These are phyloP conservation scores for Penicilliopsis zonata DNA, from an alignment of 495 filamentous ascomycete species.

Conservation along the genomic window DNA sequence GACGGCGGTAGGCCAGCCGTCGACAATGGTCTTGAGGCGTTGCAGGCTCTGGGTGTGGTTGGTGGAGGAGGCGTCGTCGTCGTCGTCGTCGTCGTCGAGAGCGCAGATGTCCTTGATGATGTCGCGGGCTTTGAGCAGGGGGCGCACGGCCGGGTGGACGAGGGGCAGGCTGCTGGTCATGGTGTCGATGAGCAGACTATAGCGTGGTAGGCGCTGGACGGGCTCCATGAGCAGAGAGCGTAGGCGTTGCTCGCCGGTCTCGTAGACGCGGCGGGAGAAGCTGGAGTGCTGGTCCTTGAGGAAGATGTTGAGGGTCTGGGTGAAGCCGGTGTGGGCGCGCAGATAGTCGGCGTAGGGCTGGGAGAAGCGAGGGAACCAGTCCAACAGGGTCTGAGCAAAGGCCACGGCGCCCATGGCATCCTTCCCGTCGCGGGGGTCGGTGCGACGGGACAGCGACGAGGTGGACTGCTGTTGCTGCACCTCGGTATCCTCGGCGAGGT, in stretches of 20 bases:
- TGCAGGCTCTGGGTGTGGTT: constrained; percentile 60
- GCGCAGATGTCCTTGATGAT: constrained; percentile 93
- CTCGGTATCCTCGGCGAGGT: constrained; percentile 47
- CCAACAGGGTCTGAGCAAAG: constrained; percentile 65
- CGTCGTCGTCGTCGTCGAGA: constrained; percentile 85
- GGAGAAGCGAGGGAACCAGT: constrained; percentile 85
- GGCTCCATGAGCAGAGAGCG: constrained; percentile 94
- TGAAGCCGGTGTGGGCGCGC: constrained; percentile 70
- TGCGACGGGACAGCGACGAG: constrained; percentile 22
- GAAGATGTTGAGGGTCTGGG: constrained; percentile 63
- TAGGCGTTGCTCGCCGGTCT: constrained; percentile 81
- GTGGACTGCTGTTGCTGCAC: no score
- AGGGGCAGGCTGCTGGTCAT: constrained; percentile 75
- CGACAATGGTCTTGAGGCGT: constrained; percentile 60
- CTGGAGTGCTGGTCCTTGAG: constrained; percentile 62
- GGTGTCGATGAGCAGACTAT: constrained; percentile 91
- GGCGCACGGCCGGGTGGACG: constrained; percentile 67
- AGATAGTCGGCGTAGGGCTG: constrained; percentile 87
- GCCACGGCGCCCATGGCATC: constrained; percentile 64
- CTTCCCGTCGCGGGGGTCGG: constrained; percentile 29
- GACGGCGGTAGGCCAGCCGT: constrained; percentile 66
- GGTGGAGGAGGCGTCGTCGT: constrained; percentile 52
- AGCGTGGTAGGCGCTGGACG: constrained; percentile 87
- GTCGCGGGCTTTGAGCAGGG: constrained; percentile 74
- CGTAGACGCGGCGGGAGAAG: constrained; percentile 64